Evolutionary conservation across 2,329 filamentous ascomycete genomes (phyloP), one percentile per base, ranked within the genome.

Genomic region (Gremmenia infestans): DNA sequence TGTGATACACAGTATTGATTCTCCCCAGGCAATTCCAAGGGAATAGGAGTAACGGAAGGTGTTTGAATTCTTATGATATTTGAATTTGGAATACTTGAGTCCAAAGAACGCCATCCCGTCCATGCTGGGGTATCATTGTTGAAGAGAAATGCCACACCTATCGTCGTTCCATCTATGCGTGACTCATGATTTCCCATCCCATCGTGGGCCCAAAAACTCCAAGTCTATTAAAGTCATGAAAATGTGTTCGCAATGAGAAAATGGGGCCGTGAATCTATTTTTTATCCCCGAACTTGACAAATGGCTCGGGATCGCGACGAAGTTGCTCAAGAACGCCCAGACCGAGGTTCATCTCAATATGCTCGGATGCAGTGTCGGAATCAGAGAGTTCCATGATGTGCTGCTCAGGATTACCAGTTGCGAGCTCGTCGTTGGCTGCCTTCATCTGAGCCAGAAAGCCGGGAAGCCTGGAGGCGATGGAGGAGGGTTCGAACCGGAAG

Each of bases 281-380:
- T 17, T 40, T 40, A 15, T 40, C 37, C 28, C 28, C 28, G 8
- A 40, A 40, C 14, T 40, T 40, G 2, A 40, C 5, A 15, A 17
- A 17, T 40, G 37, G 37, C 37, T 40, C 37, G 17, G 17, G 15
- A 15, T 40, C 55, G 53, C 35, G 32, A 53, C 52, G 37, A 40
- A 40, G 37, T 57, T 63, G 60, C 37, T 63, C 60, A n/a, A 59
- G 50, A 50, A 63, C 60, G 6, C 58, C 61, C 12, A 63, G 39
- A 17, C 60, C 60, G 7, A 61, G 50, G 32, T 63, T 56, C 60
- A 63, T 63, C 40, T 59, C 53, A 17, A 59, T 55, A 42, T 54
- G 25, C 19, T 48, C 25, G 4, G 52, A 39, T 35, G 54, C 49
- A 45, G 37, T 48, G 36, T 61, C 58, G 28, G 36, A 53, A 7